Percentiles rank a stretch among this genome's conserved stretches.
Evolutionary conservation across 148 eudicot species (phyloP).

Genomic region (Dysphania ambrosioides): DNA sequence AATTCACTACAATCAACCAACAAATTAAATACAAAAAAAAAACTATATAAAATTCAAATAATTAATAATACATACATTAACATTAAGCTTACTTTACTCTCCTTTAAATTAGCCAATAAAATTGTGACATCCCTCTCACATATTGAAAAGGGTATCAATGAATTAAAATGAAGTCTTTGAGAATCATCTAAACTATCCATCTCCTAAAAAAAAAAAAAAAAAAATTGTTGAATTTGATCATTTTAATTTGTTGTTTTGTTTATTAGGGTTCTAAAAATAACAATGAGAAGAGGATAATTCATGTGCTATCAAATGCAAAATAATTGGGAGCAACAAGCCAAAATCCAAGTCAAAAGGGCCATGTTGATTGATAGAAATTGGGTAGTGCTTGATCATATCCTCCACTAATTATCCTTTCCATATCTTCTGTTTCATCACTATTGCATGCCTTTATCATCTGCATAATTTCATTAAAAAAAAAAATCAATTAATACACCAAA

Average conservation of each 20-base stretch:
- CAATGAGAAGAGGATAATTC: conserved; percentile 9
- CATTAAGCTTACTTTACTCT: background rate
- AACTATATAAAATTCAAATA: background rate
- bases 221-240: background rate
- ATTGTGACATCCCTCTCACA: background rate
- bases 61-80: background rate
- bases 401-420: conserved; percentile 28
- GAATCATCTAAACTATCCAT: background rate
- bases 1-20: conserved; percentile 20
- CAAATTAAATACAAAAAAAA: background rate
- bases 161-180: conserved; percentile 3
- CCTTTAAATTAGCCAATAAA: background rate
- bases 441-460: conserved; percentile 47
- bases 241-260: background rate
- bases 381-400: conserved; percentile 36
- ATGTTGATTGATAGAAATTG: conserved; percentile 39
- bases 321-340: conserved; percentile 36
- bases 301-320: conserved; percentile 22
- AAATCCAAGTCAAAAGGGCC: conserved; percentile 50
- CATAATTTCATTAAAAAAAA: background rate
- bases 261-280: conserved; percentile 14
- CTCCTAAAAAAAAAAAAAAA: conserved; percentile 14
- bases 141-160: background rate
- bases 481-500: background rate
- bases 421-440: conserved; percentile 40